These are phyloP conservation scores for Clarireedia paspali DNA, from an alignment of 2,329 filamentous ascomycete genomes.

Conservation along the genomic window DNA sequence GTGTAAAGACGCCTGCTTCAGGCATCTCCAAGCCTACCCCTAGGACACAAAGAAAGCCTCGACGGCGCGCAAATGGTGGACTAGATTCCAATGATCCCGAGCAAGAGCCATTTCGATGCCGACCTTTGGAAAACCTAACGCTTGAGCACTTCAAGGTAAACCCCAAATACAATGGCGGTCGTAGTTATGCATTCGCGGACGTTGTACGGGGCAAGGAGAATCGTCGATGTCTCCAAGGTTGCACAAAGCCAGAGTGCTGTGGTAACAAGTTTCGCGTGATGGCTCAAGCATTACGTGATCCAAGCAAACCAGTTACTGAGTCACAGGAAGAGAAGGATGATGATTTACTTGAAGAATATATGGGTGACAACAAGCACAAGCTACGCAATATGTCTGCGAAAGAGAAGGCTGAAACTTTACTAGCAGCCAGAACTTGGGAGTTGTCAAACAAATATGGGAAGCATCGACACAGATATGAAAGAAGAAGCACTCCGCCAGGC, in stretches of 20 bases:
- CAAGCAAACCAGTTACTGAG: constrained; percentile 13
- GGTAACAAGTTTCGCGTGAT: constrained; percentile 32
- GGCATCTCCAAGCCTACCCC: not conserved
- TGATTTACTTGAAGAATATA: constrained; percentile 45
- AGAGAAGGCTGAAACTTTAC: constrained; percentile 59
- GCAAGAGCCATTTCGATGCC: constrained; percentile 33
- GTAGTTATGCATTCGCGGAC: constrained; percentile 52
- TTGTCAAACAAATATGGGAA: constrained; percentile 70
- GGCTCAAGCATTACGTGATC: constrained; percentile 19
- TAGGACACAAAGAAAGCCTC: not conserved
- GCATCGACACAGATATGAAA: constrained; percentile 67
- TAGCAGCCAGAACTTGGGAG: constrained; percentile 67
- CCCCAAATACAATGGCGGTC: constrained; percentile 48
- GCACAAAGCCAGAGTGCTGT: constrained; percentile 49
- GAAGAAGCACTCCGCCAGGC: constrained; percentile 68
- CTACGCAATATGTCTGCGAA: constrained; percentile 48
- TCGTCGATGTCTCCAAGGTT: constrained; percentile 53
- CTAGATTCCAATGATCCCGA: constrained; percentile 12
- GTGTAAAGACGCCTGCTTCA: no score
- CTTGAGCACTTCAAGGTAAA: constrained; percentile 59
- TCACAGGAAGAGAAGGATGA: constrained; percentile 36
- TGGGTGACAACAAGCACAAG: constrained; percentile 49
- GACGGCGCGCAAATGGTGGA: not conserved
- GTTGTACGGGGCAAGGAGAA: constrained; percentile 51
- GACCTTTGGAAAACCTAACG: constrained; percentile 33